Evolutionary conservation across 768 basidiomycete genomes (phyloP), one percentile per base, ranked within the genome.

Genomic region (Symmetrospora coprosmae): DNA sequence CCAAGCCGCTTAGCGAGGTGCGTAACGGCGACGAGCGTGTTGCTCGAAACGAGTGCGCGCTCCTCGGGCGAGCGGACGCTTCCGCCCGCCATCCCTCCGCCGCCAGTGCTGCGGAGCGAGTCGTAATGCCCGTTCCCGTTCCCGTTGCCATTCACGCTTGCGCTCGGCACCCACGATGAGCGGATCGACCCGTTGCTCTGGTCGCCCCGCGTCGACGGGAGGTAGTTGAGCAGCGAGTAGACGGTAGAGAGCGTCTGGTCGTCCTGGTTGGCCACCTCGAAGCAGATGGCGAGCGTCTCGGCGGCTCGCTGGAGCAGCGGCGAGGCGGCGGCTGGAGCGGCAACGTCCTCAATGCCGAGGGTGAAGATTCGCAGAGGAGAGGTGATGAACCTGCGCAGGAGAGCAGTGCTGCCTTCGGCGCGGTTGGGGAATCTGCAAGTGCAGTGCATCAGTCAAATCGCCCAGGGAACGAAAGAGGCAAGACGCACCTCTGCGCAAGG

Each of bases 161-260:
- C 9, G 30, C 39, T 4, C 51, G 38, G 5, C 39, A 41, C n/a
- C 23, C 40, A 34, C 19, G 21, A 3, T 39, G 52, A 2, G 52
- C 43, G 9, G 35, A 21, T 19, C 35, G 16, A 21, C 23, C 39
- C 28, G 37, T 40, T 49, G 21, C 30, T 31, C 16, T 46, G 25
- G 37, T 50, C 27, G 8, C 23, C 13, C 21, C 21, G 28, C 7
- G 87, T 82, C 2, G 85, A 82, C 1, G 86, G 82, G 61, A 96
- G 84, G 71, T 86, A 85, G 70, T 97, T 96, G 62, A 97, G 78
- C 13, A 97, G 79, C 4, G 92, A 94, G 72, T 97, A 96, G 82
- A 96, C 85, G 66, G 90, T 87, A 2, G 91, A 96, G 80, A 90
- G 83, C 70, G 86, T 79, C 35, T 89, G 78, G 69, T 90, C 89